These are phyloP conservation scores for Paramecium bursaria DNA, from an alignment of 73 alveolate species.

Conservation along the genomic window DNA sequence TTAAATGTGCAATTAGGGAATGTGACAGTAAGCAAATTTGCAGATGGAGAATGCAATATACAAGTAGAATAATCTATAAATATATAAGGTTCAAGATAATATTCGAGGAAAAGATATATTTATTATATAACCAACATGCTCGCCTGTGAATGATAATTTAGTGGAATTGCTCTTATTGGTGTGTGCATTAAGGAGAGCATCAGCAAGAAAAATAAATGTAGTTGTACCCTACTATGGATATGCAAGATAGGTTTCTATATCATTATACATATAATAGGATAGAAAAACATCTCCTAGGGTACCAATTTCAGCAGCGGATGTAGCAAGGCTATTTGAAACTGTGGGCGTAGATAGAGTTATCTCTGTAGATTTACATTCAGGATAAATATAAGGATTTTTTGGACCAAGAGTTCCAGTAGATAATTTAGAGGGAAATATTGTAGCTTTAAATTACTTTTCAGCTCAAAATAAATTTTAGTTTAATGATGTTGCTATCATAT, in stretches of 20 bases:
- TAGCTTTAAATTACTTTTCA: conserved; percentile 82
- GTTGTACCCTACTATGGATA: conserved; percentile 97
- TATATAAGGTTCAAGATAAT: conserved; percentile 78
- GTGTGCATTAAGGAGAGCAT: conserved; percentile 90
- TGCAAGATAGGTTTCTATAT: conserved; percentile 80
- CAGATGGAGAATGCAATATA: conserved; percentile 92
- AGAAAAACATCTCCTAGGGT: conserved; percentile 85
- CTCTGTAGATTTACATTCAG: conserved; percentile 93
- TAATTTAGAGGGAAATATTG: conserved; percentile 85
- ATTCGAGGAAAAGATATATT: conserved; percentile 92
- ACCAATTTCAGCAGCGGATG: conserved; percentile 96
- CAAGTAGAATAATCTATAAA: conserved; percentile 33
- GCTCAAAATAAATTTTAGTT: conserved; percentile 68
- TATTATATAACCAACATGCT: conserved; percentile 90
- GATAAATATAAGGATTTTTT: conserved; percentile 91
- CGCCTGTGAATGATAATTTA: conserved; percentile 96
- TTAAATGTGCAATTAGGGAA: conserved; percentile 67
- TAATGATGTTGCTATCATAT: conserved; percentile 82
- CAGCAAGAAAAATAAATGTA: conserved; percentile 91
- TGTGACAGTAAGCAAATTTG: conserved; percentile 78
- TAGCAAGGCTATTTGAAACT: conserved; percentile 89
- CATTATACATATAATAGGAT: conserved; percentile 65
- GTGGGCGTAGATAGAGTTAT: conserved; percentile 92
- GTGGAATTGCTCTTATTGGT: conserved; percentile 93
- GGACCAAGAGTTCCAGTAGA: conserved; percentile 90